Percentiles rank a stretch among this genome's conserved stretches.
Evolutionary conservation across 441 rosid species (phyloP).

Genomic region (Pelargonium fulgidum): DNA sequence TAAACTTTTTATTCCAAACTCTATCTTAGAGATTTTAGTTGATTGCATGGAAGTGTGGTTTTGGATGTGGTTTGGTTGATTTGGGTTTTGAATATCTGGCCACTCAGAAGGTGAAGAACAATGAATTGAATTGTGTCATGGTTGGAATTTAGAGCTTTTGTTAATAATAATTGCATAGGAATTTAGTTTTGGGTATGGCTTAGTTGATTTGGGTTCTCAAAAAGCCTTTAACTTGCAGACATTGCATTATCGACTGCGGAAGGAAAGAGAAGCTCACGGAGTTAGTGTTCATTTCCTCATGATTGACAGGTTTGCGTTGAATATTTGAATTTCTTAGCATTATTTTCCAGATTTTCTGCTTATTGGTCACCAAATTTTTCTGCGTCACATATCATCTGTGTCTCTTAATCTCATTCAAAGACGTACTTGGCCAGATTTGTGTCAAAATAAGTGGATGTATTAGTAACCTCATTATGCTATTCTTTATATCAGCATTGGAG

Average conservation of each 20-base stretch:
- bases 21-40: no score
- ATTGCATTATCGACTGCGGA: slow-evolving; percentile 42
- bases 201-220: no score
- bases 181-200: not conserved
- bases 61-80: no score
- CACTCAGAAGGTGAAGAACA: no score
- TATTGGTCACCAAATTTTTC: not conserved
- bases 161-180: not conserved
- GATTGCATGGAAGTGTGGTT: no score
- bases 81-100: no score
- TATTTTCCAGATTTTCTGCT: not conserved
- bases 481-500: slow-evolving; percentile 55
- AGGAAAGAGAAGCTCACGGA: slow-evolving; percentile 42
- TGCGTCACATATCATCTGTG: not conserved
- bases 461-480: not conserved
- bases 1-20: no score
- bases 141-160: not conserved
- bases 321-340: not conserved
- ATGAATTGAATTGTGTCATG: no score
- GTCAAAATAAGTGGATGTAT: not conserved
- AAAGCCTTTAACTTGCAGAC: slow-evolving; percentile 37
- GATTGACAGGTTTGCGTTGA: slow-evolving; percentile 51
- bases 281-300: slow-evolving; percentile 44
- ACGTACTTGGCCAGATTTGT: not conserved
- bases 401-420: not conserved